Evolutionary conservation across 257 asterid genomes (phyloP).

Genomic region (Solanum megistacrolobum): DNA sequence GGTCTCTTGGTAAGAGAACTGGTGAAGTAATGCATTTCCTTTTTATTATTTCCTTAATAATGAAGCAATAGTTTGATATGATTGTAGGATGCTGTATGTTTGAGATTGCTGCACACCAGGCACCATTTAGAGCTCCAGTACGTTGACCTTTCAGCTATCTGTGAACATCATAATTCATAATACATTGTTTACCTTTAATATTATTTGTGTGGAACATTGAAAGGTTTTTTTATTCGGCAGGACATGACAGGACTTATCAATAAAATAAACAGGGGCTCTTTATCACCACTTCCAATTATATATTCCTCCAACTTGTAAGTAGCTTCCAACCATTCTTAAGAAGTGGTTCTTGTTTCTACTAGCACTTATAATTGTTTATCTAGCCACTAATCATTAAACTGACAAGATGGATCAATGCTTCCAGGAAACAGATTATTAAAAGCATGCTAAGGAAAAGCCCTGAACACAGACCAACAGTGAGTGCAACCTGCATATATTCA

Average conservation of each 20-base stretch:
- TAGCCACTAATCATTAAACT: not conserved
- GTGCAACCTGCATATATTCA: slow-evolving; percentile 6
- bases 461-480: slow-evolving; percentile 82
- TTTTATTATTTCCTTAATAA: not conserved
- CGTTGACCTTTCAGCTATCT: slow-evolving; percentile 9
- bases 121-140: slow-evolving; percentile 85
- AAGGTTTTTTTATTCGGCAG: slow-evolving; percentile 31
- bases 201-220: not conserved
- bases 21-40: not conserved
- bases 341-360: not conserved
- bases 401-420: not conserved
- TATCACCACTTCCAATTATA: slow-evolving; percentile 86
- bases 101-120: slow-evolving; percentile 93
- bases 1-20: slow-evolving; percentile 69
- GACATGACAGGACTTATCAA: slow-evolving; percentile 89
- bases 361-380: not conserved
- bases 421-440: slow-evolving; percentile 89
- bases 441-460: slow-evolving; percentile 93
- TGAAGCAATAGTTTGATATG: not conserved
- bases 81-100: slow-evolving; percentile 85
- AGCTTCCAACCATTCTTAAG: not conserved
- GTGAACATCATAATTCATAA: not conserved
- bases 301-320: slow-evolving; percentile 87
- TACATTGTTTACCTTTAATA: not conserved
- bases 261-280: slow-evolving; percentile 74